These are phyloP conservation scores for Mangifera indica DNA, from an alignment of 345 rosid species.

Conservation along the genomic window DNA sequence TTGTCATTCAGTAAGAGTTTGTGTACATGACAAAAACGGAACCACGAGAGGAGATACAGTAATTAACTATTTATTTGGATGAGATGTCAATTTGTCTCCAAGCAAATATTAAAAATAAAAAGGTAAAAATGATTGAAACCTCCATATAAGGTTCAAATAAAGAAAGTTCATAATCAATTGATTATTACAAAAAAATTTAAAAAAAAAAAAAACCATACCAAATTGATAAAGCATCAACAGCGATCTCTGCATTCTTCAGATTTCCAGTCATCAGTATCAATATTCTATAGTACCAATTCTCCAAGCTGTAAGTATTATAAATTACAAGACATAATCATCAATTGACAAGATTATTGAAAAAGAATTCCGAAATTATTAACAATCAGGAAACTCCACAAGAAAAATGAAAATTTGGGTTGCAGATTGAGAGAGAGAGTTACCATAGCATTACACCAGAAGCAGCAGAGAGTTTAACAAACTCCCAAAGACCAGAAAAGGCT, in stretches of 20 bases:
- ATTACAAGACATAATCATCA: too few relatives aligned
- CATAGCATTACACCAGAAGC: conserved; percentile 87
- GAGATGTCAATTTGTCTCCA: too few relatives aligned
- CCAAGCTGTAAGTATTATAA: conserved; percentile 52
- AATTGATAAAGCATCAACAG: conserved; percentile 72
- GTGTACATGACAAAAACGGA: neutral
- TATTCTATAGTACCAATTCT: conserved; percentile 80
- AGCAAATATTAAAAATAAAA: neutral
- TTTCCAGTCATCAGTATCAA: conserved; percentile 78
- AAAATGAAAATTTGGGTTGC: neutral
- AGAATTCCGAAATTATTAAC: too few relatives aligned
- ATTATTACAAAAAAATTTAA: neutral
- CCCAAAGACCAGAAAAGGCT: conserved; percentile 80
- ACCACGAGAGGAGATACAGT: neutral
- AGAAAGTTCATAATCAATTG: neutral
- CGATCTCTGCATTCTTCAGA: conserved; percentile 61
- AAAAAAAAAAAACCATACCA: conserved; percentile 41
- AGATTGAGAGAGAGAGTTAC: conserved; percentile 26
- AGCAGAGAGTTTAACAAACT: conserved; percentile 64
- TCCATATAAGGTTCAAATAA: neutral
- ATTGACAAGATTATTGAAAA: too few relatives aligned
- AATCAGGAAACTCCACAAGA: neutral
- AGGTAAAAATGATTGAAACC: neutral
- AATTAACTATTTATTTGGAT: too few relatives aligned
- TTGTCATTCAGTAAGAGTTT: neutral